Conservation (phyloP, 139 green algal genomes). For the Klebsormidium nitens region DNA sequence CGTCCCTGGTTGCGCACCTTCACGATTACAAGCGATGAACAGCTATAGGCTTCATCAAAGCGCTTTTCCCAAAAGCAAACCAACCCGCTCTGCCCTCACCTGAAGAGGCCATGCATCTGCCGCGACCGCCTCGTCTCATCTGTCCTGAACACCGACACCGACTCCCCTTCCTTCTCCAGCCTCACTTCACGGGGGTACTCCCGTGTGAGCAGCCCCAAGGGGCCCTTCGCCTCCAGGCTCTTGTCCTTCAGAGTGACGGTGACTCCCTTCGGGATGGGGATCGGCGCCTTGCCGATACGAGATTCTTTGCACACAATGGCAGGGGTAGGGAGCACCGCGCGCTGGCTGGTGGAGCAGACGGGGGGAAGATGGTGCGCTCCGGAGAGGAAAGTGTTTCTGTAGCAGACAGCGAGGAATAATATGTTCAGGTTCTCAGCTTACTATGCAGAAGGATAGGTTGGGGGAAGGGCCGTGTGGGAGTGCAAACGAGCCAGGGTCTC, state of each 20-base stretch:
- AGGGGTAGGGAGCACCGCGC: background rate
- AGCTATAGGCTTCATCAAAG: too few relatives aligned
- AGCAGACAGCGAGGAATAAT: too few relatives aligned
- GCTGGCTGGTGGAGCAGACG: background rate
- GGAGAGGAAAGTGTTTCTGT: background rate
- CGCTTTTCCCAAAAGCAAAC: too few relatives aligned
- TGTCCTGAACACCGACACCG: conserved; percentile 48
- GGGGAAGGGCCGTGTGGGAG: too few relatives aligned
- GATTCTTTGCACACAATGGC: conserved; percentile 62
- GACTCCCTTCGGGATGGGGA: conserved; percentile 73
- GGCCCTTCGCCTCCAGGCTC: conserved; percentile 67
- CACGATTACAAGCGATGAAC: too few relatives aligned
- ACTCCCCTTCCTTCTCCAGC: conserved; percentile 51
- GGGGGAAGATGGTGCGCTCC: background rate
- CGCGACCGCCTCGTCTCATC: conserved; percentile 50
- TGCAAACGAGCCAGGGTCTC: too few relatives aligned
- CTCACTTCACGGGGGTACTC: conserved; percentile 59
- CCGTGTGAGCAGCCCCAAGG: conserved; percentile 66
- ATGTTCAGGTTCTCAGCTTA: too few relatives aligned
- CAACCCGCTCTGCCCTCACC: too few relatives aligned
- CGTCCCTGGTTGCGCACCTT: too few relatives aligned
- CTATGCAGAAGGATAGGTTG: too few relatives aligned
- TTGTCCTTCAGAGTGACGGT: conserved; percentile 65
- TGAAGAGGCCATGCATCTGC: conserved; percentile 37
- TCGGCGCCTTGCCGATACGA: conserved; percentile 79